phyloP scores from a whole-genome alignment of 768 basidiomycete species.

The Hygrocybe punicea region DNA sequence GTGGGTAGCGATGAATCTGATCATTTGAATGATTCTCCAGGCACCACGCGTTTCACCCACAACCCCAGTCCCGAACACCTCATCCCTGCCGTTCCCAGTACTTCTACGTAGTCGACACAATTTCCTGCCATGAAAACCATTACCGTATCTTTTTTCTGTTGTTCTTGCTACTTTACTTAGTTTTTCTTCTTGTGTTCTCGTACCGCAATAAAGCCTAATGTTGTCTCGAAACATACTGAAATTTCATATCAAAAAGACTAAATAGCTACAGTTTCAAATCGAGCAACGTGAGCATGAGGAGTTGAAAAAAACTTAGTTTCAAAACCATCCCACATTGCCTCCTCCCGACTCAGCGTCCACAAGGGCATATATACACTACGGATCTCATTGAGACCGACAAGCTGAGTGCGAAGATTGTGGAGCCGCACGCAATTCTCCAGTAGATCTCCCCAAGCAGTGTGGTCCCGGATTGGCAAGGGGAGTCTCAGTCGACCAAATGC shows the following conservation, averaged over 20 bases:
- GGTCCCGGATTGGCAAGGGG: slow-evolving; percentile 36
- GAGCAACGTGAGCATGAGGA: slow-evolving; percentile 30
- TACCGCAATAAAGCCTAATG: too few relatives aligned
- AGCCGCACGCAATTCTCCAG: slow-evolving; percentile 36
- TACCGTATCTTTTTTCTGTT: too few relatives aligned
- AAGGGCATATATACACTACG: slow-evolving; percentile 37
- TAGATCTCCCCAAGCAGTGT: slow-evolving; percentile 24
- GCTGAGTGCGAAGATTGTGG: slow-evolving; percentile 32
- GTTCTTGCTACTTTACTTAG: too few relatives aligned
- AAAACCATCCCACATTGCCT: slow-evolving; percentile 36
- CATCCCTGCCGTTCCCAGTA: neutral
- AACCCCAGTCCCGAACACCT: neutral
- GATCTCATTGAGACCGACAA: slow-evolving; percentile 44
- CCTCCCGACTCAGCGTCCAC: slow-evolving; percentile 34
- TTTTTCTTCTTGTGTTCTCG: neutral
- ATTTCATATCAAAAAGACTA: too few relatives aligned
- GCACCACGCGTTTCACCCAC: slow-evolving; percentile 2
- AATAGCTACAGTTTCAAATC: neutral
- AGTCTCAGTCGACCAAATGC: slow-evolving; percentile 45
- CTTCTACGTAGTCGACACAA: neutral
- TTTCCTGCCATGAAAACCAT: too few relatives aligned
- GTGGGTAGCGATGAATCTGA: slow-evolving; percentile 8
- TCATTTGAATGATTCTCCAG: slow-evolving; percentile 2
- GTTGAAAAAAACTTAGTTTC: slow-evolving; percentile 39
- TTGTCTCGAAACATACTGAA: too few relatives aligned